These are phyloP conservation scores for Zygosaccharomyces sapae DNA, from an alignment of 1,139 yeast genomes.

Conservation along the genomic window DNA sequence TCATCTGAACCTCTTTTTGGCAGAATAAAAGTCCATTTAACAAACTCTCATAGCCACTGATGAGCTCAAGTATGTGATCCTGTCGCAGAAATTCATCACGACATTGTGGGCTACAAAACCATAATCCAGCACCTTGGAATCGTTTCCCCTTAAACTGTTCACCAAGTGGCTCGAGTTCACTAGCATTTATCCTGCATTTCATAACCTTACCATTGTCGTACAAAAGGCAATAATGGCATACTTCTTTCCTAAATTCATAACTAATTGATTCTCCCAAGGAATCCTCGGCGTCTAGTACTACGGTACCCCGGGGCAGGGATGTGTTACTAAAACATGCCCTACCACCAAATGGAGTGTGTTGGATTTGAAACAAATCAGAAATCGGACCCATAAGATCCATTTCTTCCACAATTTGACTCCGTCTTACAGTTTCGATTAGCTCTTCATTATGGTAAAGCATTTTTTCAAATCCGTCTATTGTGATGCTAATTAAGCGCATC, in stretches of 20 bases:
- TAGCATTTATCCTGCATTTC: slow-evolving; percentile 38
- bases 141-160: slow-evolving; percentile 15
- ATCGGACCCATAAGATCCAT: background rate
- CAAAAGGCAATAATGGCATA: slow-evolving; percentile 53
- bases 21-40: slow-evolving; percentile 33
- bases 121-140: slow-evolving; percentile 43
- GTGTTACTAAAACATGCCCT: slow-evolving; percentile 57
- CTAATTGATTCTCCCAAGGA: slow-evolving; percentile 50
- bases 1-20: slow-evolving; percentile 15
- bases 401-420: background rate
- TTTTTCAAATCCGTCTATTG: slow-evolving; percentile 4
- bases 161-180: slow-evolving; percentile 10
- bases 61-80: slow-evolving; percentile 34
- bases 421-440: background rate
- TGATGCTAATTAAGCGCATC: background rate
- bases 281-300: slow-evolving; percentile 40
- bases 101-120: slow-evolving; percentile 55
- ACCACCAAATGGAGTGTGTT: slow-evolving; percentile 52
- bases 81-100: slow-evolving; percentile 35
- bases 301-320: slow-evolving; percentile 42
- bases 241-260: slow-evolving; percentile 60
- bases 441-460: background rate
- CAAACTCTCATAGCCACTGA: slow-evolving; percentile 29
- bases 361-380: slow-evolving; percentile 37
- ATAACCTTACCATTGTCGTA: slow-evolving; percentile 46